Conservation (phyloP, 164 flowering plant genomes). For the Piper longum region DNA sequence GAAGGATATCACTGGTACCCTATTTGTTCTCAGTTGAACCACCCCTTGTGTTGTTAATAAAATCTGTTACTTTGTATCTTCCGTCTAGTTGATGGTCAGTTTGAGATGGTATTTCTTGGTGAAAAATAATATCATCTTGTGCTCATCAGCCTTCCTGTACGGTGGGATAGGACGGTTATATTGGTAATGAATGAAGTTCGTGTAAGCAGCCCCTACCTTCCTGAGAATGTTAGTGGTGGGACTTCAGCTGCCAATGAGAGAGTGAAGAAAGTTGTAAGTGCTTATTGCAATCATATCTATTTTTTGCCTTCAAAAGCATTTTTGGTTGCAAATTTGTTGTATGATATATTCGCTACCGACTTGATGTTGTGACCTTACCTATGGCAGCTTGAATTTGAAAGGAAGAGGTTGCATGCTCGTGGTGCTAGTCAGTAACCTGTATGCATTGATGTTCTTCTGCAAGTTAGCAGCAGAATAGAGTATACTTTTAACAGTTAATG, state of each 20-base stretch:
- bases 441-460: too few species aligned
- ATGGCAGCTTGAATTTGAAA: conserved; percentile 59
- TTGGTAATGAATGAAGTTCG: conserved; percentile 94
- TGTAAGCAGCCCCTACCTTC: conserved; percentile 73
- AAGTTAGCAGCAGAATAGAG: too few species aligned
- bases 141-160: conserved; percentile 78
- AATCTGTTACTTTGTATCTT: too few species aligned
- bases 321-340: not conserved
- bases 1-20: not conserved
- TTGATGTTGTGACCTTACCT: not conserved
- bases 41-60: too few species aligned
- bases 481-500: too few species aligned
- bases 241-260: conserved; percentile 90
- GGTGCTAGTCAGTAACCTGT: conserved; percentile 22
- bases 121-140: not conserved
- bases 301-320: not conserved
- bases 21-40: too few species aligned
- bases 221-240: conserved; percentile 83
- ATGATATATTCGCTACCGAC: not conserved
- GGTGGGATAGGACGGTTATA: conserved; percentile 82
- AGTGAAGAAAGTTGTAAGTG: conserved; percentile 84
- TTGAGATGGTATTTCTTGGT: too few species aligned
- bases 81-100: too few species aligned
- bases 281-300: not conserved
- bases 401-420: conserved; percentile 58